Conservation (phyloP, 805 yeast species). For the Lipomyces starkeyi region DNA sequence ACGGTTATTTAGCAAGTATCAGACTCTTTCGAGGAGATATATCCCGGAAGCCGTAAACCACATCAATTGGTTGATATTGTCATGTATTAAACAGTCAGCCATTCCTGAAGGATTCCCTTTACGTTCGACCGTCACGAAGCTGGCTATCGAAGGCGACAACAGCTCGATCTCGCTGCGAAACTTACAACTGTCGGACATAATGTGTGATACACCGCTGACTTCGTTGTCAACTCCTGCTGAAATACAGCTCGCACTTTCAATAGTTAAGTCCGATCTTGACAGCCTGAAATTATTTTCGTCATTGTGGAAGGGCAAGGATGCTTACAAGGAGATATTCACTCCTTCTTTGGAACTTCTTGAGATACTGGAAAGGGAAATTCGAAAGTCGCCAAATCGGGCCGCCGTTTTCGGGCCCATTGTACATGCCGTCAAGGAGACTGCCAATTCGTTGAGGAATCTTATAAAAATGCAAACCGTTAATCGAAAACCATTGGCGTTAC, state of each 20-base stretch:
- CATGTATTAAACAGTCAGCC: conserved; percentile 7
- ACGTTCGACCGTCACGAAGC: conserved; percentile 9
- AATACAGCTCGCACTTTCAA: conserved; percentile 29
- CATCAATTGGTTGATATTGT: conserved; percentile 49
- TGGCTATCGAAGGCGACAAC: conserved; percentile 15
- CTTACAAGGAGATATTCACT: conserved; percentile 42
- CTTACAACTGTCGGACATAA: conserved; percentile 26
- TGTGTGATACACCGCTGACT: conserved; percentile 22
- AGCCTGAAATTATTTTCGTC: conserved; percentile 36
- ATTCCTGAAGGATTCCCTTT: conserved; percentile 29
- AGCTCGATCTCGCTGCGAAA: conserved; percentile 10
- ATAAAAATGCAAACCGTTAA: conserved; percentile 45
- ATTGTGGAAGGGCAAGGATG: conserved; percentile 43
- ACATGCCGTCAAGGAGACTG: conserved; percentile 9
- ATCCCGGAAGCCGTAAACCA: conserved; percentile 70
- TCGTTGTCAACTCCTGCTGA: conserved; percentile 26
- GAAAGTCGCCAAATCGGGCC: conserved; percentile 15
- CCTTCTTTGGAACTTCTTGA: conserved; percentile 37
- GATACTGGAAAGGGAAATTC: conserved; percentile 11
- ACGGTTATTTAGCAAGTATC: conserved; percentile 71
- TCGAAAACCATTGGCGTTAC: conserved; percentile 76
- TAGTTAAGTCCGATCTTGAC: conserved; percentile 25
- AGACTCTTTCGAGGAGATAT: conserved; percentile 76
- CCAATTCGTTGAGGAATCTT: conserved; percentile 53
- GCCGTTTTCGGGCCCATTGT: conserved; percentile 4